Percentiles rank a stretch among this genome's conserved stretches.
phyloP scores from a whole-genome alignment of 2,329 filamentous ascomycete genomes.

The Epichloe baconii region DNA sequence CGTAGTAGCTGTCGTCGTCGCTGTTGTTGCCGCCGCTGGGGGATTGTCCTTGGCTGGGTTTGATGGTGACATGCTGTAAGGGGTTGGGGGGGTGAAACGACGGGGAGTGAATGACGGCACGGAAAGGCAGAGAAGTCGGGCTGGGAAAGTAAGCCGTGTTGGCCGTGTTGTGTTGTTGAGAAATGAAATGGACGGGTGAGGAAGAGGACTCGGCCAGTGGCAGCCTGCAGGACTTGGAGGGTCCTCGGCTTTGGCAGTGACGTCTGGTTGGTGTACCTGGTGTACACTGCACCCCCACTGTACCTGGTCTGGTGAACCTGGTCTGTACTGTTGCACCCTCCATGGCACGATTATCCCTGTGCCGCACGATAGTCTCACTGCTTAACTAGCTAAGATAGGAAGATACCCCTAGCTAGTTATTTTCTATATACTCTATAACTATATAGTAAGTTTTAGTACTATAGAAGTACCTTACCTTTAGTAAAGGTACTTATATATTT shows the following conservation, averaged over 20 bases:
- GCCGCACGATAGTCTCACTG: too few relatives aligned
- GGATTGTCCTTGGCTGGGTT: neutral
- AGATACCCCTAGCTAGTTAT: too few relatives aligned
- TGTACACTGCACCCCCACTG: too few relatives aligned
- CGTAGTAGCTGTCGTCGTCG: constrained; percentile 30
- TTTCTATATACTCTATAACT: too few relatives aligned
- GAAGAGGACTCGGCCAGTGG: neutral
- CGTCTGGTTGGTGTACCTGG: neutral
- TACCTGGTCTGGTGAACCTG: too few relatives aligned
- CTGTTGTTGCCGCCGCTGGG: constrained; percentile 18
- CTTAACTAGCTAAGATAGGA: too few relatives aligned
- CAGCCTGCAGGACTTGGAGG: too few relatives aligned
- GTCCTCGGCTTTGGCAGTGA: neutral
- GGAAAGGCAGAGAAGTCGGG: neutral
- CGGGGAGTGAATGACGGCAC: neutral
- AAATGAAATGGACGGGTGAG: neutral
- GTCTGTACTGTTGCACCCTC: too few relatives aligned
- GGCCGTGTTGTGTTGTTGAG: neutral
- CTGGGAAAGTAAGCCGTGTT: neutral
- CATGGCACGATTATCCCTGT: too few relatives aligned
- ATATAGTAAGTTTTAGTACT: too few relatives aligned
- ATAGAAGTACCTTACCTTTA: too few relatives aligned
- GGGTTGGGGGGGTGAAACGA: neutral
- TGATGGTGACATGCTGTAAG: neutral
- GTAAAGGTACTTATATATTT: too few relatives aligned